A percentile compares a stretch with the other conserved stretches of the same genome.
phyloP scores from a whole-genome alignment of 176 grass and related monocot genomes.

The Miscanthus lutarioriparius region DNA sequence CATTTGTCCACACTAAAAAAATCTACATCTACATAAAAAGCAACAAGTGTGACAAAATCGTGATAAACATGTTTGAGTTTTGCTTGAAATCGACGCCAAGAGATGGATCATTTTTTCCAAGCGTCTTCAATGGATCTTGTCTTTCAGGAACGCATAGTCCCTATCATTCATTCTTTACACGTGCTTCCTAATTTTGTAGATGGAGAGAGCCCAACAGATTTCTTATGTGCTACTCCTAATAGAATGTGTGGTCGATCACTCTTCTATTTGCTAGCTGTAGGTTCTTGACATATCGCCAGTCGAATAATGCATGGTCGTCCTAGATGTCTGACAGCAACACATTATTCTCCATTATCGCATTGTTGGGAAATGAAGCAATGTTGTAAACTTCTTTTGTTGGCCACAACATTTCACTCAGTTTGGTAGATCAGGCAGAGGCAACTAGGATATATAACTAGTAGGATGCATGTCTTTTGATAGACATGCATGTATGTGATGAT shows the following conservation, averaged over 20 bases:
- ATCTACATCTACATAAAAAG: too few relatives aligned
- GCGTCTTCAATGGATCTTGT: slow-evolving; percentile 37
- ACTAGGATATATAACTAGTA: neutral
- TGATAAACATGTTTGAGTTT: slow-evolving; percentile 8
- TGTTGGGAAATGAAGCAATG: neutral
- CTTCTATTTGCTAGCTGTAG: neutral
- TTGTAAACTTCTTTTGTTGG: neutral
- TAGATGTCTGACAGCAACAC: slow-evolving; percentile 1
- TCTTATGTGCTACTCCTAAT: neutral
- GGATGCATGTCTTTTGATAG: neutral
- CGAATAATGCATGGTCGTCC: neutral
- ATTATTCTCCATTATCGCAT: neutral
- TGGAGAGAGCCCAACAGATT: neutral
- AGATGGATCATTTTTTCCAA: neutral
- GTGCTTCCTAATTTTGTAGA: neutral
- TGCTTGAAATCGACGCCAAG: slow-evolving; percentile 20
- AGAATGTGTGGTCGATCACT: neutral
- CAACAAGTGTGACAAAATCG: too few relatives aligned
- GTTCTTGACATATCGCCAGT: neutral
- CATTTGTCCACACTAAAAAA: too few relatives aligned
- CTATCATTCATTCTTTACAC: slow-evolving; percentile 10
- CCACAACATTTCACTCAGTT: slow-evolving; percentile 9
- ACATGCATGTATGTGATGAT: neutral
- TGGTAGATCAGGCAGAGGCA: slow-evolving; percentile 9
- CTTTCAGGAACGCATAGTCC: neutral